Base-by-base conservation (phyloP, 306 rosid species). In the Cicer arietinum region DNA sequence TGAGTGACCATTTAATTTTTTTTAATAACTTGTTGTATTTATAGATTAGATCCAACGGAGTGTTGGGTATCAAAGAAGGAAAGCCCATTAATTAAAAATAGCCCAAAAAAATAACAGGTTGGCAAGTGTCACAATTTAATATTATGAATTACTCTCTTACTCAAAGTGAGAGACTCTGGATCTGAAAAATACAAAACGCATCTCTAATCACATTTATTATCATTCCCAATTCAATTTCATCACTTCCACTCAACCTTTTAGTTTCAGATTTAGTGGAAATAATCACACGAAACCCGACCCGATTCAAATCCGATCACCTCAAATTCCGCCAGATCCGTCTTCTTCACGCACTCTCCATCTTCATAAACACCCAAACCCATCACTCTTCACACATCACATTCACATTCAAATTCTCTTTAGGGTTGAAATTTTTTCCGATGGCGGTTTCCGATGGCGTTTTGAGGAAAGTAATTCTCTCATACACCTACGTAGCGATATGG, bases 401-500 rank as follows among this genome's bases (percentile, higher is more conserved):
- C 35, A 30, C 35, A 30, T 30, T 30, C 5, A 30, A 30, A 30
- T 30, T 30, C 35, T 30, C 35, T 30, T 30, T 30, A 30, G 35
- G 35, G 35, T 30, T 30, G 35, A 30, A 3, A 30, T 30, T 30
- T 30, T 3, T 30, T 30, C 35, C 35, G 35, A 30, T 94, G 98
- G 91, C 93, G 2, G 80, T 94, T 42, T 89, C 98, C 39, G 97
- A 87, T 5, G 77, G 86, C 45, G 95, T 94, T 3, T 83, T 92
- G 51, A 94, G 83, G 90, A 94, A 92, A 47, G 83, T 94, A 30
- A 67, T 94, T 30, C 89, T 94, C 71, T 91, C 99, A 9, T 94
- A 92, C 84, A 68, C 96, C 25, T 94, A 94, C 74, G 96, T 94
- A 0, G 90, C 84, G 13, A 73, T 90, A 75, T 92, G 99, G 99